phyloP scores from a whole-genome alignment of 2,329 filamentous ascomycete species.

The Colletotrichum gigasporum region DNA sequence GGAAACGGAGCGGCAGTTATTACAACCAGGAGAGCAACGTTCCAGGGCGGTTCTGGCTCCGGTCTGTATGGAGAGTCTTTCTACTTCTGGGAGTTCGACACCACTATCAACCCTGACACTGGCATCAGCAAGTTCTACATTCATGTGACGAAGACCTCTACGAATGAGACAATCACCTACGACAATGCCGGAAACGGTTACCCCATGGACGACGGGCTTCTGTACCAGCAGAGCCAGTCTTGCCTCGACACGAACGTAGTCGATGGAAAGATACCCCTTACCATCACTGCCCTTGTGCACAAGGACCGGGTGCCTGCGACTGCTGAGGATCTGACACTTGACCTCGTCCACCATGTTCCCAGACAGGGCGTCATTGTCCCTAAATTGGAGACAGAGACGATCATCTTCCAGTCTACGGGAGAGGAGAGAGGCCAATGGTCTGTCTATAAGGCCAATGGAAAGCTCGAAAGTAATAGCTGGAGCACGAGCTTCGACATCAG shows the following conservation, averaged over 20 bases:
- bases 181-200: constrained; percentile 35
- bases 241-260: constrained; percentile 16
- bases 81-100: constrained; percentile 34
- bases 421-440: constrained; percentile 19
- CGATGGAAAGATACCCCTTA: constrained; percentile 6
- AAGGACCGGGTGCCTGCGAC: constrained; percentile 11
- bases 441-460: constrained; percentile 7
- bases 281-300: constrained; percentile 11
- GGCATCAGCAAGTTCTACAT: constrained; percentile 38
- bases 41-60: constrained; percentile 31
- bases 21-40: constrained; percentile 18
- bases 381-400: constrained; percentile 14
- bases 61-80: constrained; percentile 34
- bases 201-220: constrained; percentile 32
- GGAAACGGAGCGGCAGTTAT: constrained; percentile 22
- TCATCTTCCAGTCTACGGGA: constrained; percentile 12
- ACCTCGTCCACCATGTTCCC: constrained; percentile 16
- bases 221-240: constrained; percentile 34
- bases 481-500: constrained; percentile 28
- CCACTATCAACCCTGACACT: constrained; percentile 27
- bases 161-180: constrained; percentile 27
- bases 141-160: constrained; percentile 32
- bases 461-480: constrained; percentile 6
- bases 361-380: constrained; percentile 28
- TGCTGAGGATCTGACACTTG: constrained; percentile 10